phyloP scores from a whole-genome alignment of 169 alveolate species.

The Theileria luwenshuni region DNA sequence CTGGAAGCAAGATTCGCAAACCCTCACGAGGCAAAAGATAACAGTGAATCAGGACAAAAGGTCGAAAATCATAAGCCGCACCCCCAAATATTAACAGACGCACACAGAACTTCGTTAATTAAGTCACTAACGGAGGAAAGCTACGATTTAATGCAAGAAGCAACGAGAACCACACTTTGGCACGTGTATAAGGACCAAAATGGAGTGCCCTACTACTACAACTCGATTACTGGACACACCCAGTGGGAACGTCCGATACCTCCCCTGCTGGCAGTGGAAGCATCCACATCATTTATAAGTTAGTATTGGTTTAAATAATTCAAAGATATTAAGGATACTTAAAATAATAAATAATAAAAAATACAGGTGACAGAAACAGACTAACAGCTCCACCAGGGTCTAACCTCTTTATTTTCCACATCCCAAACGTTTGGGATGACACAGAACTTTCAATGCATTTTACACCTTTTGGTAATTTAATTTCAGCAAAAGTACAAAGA shows the following conservation, averaged over 20 bases:
- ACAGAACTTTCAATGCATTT: slow-evolving; percentile 82
- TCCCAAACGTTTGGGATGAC: slow-evolving; percentile 90
- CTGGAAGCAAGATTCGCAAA: slow-evolving; percentile 66
- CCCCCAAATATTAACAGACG: slow-evolving; percentile 14
- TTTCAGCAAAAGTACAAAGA: slow-evolving; percentile 88
- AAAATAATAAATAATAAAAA: no score
- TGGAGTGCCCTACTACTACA: slow-evolving; percentile 78
- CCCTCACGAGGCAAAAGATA: slow-evolving; percentile 56
- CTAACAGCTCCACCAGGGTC: slow-evolving; percentile 89
- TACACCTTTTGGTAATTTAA: slow-evolving; percentile 85
- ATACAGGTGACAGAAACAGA: slow-evolving; percentile 66
- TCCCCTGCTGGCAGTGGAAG: slow-evolving; percentile 69
- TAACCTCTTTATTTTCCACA: slow-evolving; percentile 88
- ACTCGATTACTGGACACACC: slow-evolving; percentile 80
- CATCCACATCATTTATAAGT: slow-evolving; percentile 33
- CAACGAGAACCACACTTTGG: slow-evolving; percentile 74
- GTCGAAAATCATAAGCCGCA: slow-evolving; percentile 1
- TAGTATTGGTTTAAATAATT: neutral
- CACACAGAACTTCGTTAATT: slow-evolving; percentile 34
- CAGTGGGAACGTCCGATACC: slow-evolving; percentile 91
- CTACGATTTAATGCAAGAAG: slow-evolving; percentile 67
- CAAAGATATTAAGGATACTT: slow-evolving; percentile 32
- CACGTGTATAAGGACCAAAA: slow-evolving; percentile 74
- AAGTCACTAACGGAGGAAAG: slow-evolving; percentile 45
- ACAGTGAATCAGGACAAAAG: neutral